A percentile compares a stretch with the other conserved stretches of the same genome.
Evolutionary conservation across 2,329 filamentous ascomycete genomes (phyloP).

Genomic region (Botryotinia narcissicola): DNA sequence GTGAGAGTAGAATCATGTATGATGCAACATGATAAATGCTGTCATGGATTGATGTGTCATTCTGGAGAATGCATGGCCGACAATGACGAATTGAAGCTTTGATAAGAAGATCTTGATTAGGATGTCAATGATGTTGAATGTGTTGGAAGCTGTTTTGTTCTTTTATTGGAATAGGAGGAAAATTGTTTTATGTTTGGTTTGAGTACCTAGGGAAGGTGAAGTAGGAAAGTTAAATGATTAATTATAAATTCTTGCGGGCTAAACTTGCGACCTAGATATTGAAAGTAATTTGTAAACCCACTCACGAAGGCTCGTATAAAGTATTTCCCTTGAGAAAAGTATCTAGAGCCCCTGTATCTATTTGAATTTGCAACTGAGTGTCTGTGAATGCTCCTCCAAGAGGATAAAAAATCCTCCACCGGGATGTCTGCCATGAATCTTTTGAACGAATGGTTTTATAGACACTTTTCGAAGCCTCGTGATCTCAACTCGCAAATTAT

Average conservation of each 20-base stretch:
- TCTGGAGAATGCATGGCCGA: background rate
- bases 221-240: no score
- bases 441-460: background rate
- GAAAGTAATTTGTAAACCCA: background rate
- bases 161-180: background rate
- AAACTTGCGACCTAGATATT: background rate
- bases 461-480: background rate
- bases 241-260: background rate
- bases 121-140: background rate
- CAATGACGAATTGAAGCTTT: background rate
- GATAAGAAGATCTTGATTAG: background rate
- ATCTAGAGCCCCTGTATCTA: background rate
- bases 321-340: background rate
- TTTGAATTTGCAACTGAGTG: background rate
- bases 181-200: background rate
- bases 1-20: background rate
- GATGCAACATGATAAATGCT: slow-evolving; percentile 8
- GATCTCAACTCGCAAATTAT: background rate
- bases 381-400: background rate
- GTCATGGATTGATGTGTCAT: slow-evolving; percentile 2
- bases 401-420: background rate
- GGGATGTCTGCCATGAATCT: background rate
- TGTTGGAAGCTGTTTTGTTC: background rate
- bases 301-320: background rate
- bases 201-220: background rate